Evolutionary conservation across 2,329 filamentous ascomycete genomes (phyloP).

Genomic region (Ophiostoma perfectum): DNA sequence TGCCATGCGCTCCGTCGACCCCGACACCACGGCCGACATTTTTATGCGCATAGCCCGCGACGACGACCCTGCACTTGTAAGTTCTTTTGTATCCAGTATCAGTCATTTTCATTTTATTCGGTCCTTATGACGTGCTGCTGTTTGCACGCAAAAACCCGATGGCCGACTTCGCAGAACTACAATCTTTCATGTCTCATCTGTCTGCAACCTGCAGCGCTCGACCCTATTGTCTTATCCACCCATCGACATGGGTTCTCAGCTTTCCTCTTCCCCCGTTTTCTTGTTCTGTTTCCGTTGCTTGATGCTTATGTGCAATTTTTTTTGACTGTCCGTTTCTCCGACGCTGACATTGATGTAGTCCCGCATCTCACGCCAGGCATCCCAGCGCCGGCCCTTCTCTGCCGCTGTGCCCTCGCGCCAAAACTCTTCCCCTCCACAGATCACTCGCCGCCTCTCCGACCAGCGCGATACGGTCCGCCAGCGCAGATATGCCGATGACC

Average conservation of each 20-base stretch:
- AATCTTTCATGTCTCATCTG: neutral
- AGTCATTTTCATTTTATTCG: conserved; percentile 10
- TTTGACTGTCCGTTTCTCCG: neutral
- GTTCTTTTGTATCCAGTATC: neutral
- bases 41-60: conserved; percentile 56
- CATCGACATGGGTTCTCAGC: conserved; percentile 1
- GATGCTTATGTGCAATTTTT: neutral
- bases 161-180: neutral
- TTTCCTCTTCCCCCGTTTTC: neutral
- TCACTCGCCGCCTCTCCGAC: conserved; percentile 52
- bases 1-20: conserved; percentile 34
- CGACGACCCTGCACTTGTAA: conserved; percentile 32
- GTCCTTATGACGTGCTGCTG: neutral
- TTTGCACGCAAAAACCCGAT: neutral
- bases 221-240: neutral
- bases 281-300: neutral
- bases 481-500: conserved; percentile 40
- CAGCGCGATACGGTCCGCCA: conserved; percentile 46
- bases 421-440: conserved; percentile 46
- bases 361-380: conserved; percentile 41
- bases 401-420: conserved; percentile 45
- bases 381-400: conserved; percentile 51
- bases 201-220: conserved; percentile 7
- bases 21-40: conserved; percentile 53
- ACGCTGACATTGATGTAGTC: conserved; percentile 36